Evolutionary conservation across 192 early-diverging fungal species (phyloP), one percentile per base, ranked within the genome.

Genomic region (Podila verticillata): DNA sequence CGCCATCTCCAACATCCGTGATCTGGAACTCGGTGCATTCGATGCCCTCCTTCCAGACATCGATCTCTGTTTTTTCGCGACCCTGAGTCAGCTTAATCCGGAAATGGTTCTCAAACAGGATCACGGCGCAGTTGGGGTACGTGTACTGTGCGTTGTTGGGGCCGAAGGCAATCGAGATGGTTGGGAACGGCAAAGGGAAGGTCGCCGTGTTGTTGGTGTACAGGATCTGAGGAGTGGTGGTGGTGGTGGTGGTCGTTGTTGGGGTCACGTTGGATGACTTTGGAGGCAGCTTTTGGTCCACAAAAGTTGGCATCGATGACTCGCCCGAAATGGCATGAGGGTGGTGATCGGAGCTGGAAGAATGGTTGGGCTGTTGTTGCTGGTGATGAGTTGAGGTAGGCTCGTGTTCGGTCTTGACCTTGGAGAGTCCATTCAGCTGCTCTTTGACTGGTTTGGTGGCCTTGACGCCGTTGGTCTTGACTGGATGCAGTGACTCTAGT

Each of bases 11-110:
- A 32, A 58, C 57, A 69, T 80, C 77, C 4, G 74, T 67, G 15
- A 34, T 59, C 30, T 70, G 57, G 39, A 72, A 84, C 39, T 75
- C 67, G 19, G 79, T 73, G 3, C 56, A 56, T 28, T 84, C 77
- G 15, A 84, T 84, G 31, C 61, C 71, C 56, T 84, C 77, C 59
- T 84, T 84, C 75, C 77, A 70, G 10, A 84, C 73, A 72, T 84
- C 83, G 31, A 84, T 81, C 30, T 57, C 63, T 4, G 83, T 80
- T 29, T 57, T 64, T 60, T 84, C 83, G 0, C 82, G 75, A 44
- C 56, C 75, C 47, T 79, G 72, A 15, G 48, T 57, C 29, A 84
- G 73, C 59, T 72, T 72, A 44, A 84, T 81, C 44, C 68, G 73
- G 30, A 84, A 74, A 28, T 72, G 74, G 58, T 81, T 73, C 61